Percentiles rank a stretch among this genome's conserved stretches.
These are phyloP conservation scores for Rhodomyrtus tomentosa DNA, from an alignment of 345 rosid species.

Conservation along the genomic window DNA sequence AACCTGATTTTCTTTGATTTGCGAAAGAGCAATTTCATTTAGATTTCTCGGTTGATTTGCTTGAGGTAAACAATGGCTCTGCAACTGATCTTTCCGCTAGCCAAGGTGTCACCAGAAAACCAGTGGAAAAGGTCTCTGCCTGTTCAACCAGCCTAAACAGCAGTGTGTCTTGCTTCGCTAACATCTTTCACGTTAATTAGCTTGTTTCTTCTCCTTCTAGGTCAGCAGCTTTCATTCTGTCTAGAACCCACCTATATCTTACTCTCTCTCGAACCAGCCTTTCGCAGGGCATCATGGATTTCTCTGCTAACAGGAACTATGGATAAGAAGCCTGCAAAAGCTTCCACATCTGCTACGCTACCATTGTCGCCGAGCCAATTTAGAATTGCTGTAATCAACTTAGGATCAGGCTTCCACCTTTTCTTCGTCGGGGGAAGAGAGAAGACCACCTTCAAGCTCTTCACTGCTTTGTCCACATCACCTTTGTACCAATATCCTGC, in stretches of 20 bases:
- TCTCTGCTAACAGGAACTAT: constrained; percentile 24
- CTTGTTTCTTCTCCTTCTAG: constrained; percentile 28
- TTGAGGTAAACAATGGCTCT: not conserved
- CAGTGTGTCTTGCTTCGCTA: not conserved
- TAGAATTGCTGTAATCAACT: constrained; percentile 34
- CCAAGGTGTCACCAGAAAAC: not conserved
- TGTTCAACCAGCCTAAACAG: not conserved
- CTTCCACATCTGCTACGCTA: constrained; percentile 31
- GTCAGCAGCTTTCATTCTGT: constrained; percentile 42
- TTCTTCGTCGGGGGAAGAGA: constrained; percentile 16
- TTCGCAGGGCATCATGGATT: constrained; percentile 49
- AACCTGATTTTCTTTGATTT: not conserved
- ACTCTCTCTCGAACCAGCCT: constrained; percentile 30
- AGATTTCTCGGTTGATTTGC: not conserved
- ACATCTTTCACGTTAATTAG: not conserved
- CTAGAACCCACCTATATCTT: constrained; percentile 19
- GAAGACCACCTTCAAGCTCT: constrained; percentile 46
- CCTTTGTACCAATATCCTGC: constrained; percentile 33
- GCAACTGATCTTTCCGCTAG: not conserved
- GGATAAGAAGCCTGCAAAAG: constrained; percentile 31
- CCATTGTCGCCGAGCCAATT: constrained; percentile 58
- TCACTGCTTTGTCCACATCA: constrained; percentile 30
- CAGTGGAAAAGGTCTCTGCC: not conserved
- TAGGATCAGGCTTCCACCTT: constrained; percentile 48
- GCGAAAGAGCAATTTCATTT: not conserved